These are phyloP conservation scores for Phragmites australis DNA, from an alignment of 176 grass and related monocot species.

Conservation along the genomic window DNA sequence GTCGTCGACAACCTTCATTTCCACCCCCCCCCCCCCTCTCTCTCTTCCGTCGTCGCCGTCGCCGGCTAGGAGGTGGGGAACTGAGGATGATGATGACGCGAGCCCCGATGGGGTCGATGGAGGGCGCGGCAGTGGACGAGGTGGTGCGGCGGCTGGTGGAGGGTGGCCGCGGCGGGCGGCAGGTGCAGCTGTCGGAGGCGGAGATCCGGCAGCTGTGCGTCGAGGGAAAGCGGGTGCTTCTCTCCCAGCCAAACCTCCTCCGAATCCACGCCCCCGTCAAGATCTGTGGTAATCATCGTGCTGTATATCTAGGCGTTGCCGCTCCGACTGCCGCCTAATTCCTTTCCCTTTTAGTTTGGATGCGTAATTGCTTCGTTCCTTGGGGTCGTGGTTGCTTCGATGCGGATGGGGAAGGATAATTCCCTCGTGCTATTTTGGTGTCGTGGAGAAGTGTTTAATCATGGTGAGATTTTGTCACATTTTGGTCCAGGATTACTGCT, in stretches of 20 bases:
- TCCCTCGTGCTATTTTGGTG: not conserved
- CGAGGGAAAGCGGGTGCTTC: slow-evolving; percentile 76
- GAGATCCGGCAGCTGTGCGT: slow-evolving; percentile 98
- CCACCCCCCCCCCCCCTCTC: not conserved
- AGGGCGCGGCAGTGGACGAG: slow-evolving; percentile 69
- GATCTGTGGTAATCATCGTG: slow-evolving; percentile 65
- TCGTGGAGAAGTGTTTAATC: not conserved
- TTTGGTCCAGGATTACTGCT: not conserved
- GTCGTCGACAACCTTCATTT: slow-evolving; percentile 22
- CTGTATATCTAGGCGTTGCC: not conserved
- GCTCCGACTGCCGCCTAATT: not conserved
- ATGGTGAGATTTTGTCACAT: not conserved
- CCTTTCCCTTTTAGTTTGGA: not conserved
- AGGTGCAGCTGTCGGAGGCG: slow-evolving; percentile 88
- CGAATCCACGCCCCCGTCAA: slow-evolving; percentile 76
- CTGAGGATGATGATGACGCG: slow-evolving; percentile 82
- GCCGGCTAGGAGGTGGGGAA: not conserved
- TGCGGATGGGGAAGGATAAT: not conserved
- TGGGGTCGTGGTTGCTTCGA: not conserved
- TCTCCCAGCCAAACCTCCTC: slow-evolving; percentile 81
- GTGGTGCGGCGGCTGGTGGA: slow-evolving; percentile 64
- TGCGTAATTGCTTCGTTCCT: not conserved
- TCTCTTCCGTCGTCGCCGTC: not conserved
- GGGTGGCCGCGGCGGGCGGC: slow-evolving; percentile 59
- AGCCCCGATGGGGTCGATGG: slow-evolving; percentile 69